Base-by-base conservation (phyloP, 2,329 filamentous ascomycete genomes). In the Hawksworthiomyces lignivorus region DNA sequence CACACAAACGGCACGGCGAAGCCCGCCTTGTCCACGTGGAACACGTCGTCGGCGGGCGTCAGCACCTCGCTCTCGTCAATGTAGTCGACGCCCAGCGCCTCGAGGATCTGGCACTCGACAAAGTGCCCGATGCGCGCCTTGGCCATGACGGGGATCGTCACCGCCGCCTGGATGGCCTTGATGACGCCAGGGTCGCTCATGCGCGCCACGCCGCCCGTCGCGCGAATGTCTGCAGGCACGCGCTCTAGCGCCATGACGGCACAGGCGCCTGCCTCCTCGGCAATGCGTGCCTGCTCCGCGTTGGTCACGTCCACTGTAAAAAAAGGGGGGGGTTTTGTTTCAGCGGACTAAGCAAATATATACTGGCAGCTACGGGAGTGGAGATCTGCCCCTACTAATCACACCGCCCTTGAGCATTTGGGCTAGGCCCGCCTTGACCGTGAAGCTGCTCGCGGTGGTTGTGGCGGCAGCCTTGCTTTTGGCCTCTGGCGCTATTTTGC, bases 361-460 rank as follows among this genome's bases (percentile, higher is more conserved):
- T n/a, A n/a, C n/a, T n/a, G n/a, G n/a, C n/a, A n/a, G n/a, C n/a
- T n/a, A n/a, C n/a, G n/a, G n/a, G n/a, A n/a, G n/a, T n/a, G n/a
- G n/a, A n/a, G n/a, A n/a, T n/a, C n/a, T n/a, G n/a, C n/a, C 18
- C 39, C 29, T 36, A 42, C 40, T 98, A 67, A 98, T 98, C 52
- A 98, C 92, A 57, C 92, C 92, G 61, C 92, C 92, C 75, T 97
- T 96, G 67, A 97, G 73, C 92, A 98, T 98, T 66, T 94, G 85
- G 19, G 92, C 92, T 51, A 98, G 73, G 46, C 90, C 92, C 41
- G 87, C 84, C 77, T 98, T 98, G 75, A 96, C 82, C 53, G 82
- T 82, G 65, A 96, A 94, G 24, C 24, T 26, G n/a, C n/a, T n/a
- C n/a, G n/a, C n/a, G n/a, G n/a, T n/a, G n/a, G n/a, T n/a, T n/a